Base-by-base conservation (phyloP, 2,329 filamentous ascomycete species). In the Cladosporium austrohemisphaericum region DNA sequence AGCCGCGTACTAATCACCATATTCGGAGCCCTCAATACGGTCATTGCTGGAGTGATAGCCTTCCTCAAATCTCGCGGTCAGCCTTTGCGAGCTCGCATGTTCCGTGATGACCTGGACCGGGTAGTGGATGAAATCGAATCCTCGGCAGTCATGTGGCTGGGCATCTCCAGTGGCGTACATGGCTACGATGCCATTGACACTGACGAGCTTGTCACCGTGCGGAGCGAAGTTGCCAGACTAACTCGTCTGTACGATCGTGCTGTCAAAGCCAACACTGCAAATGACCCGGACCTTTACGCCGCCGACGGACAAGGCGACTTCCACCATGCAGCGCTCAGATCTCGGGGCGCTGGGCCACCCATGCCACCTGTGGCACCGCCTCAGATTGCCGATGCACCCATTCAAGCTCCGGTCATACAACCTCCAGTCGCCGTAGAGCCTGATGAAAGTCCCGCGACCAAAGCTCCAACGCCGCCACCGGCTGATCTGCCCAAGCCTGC, bases 161-260 rank as follows among this genome's bases (percentile, higher is more conserved):
- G 71, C 13, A 73, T 74, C 26, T 62, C 62, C 26, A 63, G 63
- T n/a, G 62, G 62, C 2, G 61, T 68, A 9, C 70, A 74, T 48
- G 71, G 71, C 9, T 74, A 73, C 54, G 68, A 71, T 49, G 71
- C 71, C 31, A 71, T 74, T 33, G 70, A 72, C 44, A 71, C 67
- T 2, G 71, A 72, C 26, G 67, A 70, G 19, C 53, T 57, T 4
- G 69, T 73, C 25, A 73, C 68, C n/a, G 69, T 73, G 1, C 56
- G 71, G 2, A 68, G 64, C 44, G 63, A 66, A 47, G 62, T 66
- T 4, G 63, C 63, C 2, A 41, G 63, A 23, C 47, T 66, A 35
- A 71, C 67, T 3, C 56, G 68, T 20, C 57, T 71, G 11, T 71
- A 69, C 36, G 68, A 71, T 46, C 57, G 60, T 8, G 68, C 68